phyloP scores from a whole-genome alignment of 805 yeast species.

The Grigorovia transvaalensis region DNA sequence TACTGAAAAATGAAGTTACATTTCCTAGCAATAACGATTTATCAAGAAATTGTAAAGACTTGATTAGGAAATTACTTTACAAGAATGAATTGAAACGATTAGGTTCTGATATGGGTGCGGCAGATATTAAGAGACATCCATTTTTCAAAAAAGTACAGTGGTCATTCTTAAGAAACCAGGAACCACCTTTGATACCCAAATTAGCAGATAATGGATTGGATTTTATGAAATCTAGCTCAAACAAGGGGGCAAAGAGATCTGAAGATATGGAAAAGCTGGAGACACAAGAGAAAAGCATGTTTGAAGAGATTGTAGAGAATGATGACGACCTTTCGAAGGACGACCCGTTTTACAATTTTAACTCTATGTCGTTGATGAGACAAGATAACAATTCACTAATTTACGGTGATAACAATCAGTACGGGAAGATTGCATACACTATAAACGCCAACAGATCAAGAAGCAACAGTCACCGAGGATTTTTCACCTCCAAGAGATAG shows the following conservation, averaged over 20 bases:
- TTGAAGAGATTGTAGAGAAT: constrained; percentile 25
- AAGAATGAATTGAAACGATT: constrained; percentile 84
- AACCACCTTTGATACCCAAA: constrained; percentile 93
- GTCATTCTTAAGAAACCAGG: constrained; percentile 86
- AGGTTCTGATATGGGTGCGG: constrained; percentile 91
- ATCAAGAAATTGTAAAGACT: constrained; percentile 63
- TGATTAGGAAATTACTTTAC: constrained; percentile 70
- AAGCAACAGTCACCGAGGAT: constrained; percentile 31
- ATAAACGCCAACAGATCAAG: constrained; percentile 32
- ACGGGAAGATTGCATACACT: constrained; percentile 34
- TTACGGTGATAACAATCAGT: constrained; percentile 36
- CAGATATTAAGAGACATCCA: constrained; percentile 83
- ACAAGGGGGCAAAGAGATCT: constrained; percentile 14
- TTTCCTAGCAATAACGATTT: constrained; percentile 62
- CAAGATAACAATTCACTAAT: constrained; percentile 45
- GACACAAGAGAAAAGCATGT: constrained; percentile 21
- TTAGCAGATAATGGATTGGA: constrained; percentile 44
- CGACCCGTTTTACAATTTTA: constrained; percentile 79
- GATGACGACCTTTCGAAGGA: constrained; percentile 29
- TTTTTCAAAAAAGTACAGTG: constrained; percentile 89
- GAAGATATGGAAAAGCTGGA: constrained; percentile 14
- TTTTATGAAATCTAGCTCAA: constrained; percentile 30
- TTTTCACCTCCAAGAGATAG: constrained; percentile 20
- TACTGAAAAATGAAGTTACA: constrained; percentile 71
- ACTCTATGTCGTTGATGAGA: constrained; percentile 76